These are phyloP conservation scores for Scedosporium apiospermum DNA, from an alignment of 2,329 filamentous ascomycete species.

Conservation along the genomic window DNA sequence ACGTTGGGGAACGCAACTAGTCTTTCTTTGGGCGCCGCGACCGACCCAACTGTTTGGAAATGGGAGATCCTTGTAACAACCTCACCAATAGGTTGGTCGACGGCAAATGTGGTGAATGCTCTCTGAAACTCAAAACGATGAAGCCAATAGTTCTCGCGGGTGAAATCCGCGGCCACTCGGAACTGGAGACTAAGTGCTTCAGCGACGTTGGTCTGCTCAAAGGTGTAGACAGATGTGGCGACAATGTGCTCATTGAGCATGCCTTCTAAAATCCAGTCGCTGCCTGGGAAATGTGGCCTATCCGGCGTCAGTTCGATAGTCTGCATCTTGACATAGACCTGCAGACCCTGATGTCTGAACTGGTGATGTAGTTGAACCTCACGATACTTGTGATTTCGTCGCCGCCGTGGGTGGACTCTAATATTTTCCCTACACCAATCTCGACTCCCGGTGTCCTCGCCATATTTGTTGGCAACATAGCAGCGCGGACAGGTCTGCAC, in stretches of 20 bases:
- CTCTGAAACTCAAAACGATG: too few species aligned
- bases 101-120: too few species aligned
- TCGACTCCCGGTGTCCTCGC: too few species aligned
- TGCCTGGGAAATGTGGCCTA: not conserved
- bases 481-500: too few species aligned
- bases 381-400: not conserved
- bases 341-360: not conserved
- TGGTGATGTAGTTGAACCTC: conserved; percentile 1
- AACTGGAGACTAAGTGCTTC: not conserved
- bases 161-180: not conserved
- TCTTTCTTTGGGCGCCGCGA: not conserved
- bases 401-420: too few species aligned
- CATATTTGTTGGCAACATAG: too few species aligned
- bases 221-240: conserved; percentile 4
- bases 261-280: conserved; percentile 1
- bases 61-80: not conserved
- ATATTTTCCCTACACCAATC: too few species aligned
- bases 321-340: conserved; percentile 6
- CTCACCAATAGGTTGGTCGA: not conserved
- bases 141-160: too few species aligned
- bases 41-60: not conserved
- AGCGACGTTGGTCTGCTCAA: conserved; percentile 2
- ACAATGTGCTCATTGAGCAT: conserved; percentile 6
- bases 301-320: conserved; percentile 5
- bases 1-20: not conserved